These are phyloP conservation scores for Termitomyces eurrhizus DNA, from an alignment of 768 basidiomycete genomes.

Conservation along the genomic window DNA sequence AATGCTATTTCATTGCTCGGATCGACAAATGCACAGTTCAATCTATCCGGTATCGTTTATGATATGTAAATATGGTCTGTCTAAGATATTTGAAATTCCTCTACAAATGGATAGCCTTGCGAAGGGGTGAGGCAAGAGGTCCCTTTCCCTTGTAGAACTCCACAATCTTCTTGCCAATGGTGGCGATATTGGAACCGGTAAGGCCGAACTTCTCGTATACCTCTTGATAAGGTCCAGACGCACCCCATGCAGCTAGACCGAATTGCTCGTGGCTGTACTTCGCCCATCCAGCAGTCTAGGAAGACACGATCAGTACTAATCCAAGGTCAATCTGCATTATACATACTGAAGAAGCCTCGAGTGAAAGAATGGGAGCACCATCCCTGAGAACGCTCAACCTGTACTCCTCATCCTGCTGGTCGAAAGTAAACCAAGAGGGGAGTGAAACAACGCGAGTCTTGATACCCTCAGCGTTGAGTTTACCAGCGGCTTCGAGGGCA, in stretches of 20 bases:
- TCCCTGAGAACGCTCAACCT: constrained; percentile 80
- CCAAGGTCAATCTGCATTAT: constrained; percentile 7
- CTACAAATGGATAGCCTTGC: constrained; percentile 59
- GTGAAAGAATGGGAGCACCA: constrained; percentile 84
- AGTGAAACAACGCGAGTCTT: constrained; percentile 82
- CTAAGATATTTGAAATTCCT: constrained; percentile 4
- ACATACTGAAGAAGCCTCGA: constrained; percentile 70
- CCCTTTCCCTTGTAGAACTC: constrained; percentile 82
- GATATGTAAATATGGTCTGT: constrained; percentile 9
- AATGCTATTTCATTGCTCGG: background rate
- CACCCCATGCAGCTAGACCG: constrained; percentile 75
- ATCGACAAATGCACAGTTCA: background rate
- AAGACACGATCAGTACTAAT: constrained; percentile 12
- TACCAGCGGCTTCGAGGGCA: constrained; percentile 80
- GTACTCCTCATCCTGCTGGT: constrained; percentile 78
- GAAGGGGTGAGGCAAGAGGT: constrained; percentile 69
- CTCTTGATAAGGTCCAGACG: constrained; percentile 86
- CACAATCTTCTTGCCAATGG: constrained; percentile 81
- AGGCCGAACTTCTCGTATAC: constrained; percentile 91
- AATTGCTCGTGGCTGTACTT: constrained; percentile 91
- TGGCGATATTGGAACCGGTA: constrained; percentile 75
- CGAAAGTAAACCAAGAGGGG: constrained; percentile 88
- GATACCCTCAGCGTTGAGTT: constrained; percentile 73
- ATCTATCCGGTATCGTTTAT: background rate
- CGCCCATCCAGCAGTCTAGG: constrained; percentile 75